A percentile compares a stretch with the other conserved stretches of the same genome.
Conservation (phyloP, 371 early-diverging fungal genomes). For the Furculomyces boomerangus region DNA sequence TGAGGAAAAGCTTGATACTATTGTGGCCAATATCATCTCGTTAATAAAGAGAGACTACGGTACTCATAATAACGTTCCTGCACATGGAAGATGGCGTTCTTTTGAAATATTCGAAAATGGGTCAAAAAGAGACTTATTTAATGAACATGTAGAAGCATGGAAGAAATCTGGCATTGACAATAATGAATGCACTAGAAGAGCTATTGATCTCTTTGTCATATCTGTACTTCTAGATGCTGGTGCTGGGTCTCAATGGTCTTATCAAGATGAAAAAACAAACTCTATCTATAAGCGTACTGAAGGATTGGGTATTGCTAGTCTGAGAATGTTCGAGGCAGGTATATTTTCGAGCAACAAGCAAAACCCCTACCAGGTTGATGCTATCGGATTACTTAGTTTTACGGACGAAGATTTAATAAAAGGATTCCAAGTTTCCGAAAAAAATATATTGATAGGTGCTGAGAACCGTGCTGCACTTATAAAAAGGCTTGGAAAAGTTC, state of each 20-base stretch:
- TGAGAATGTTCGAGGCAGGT: slow-evolving; percentile 70
- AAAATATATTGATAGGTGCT: slow-evolving; percentile 66
- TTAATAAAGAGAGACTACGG: slow-evolving; percentile 58
- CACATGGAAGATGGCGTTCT: slow-evolving; percentile 79
- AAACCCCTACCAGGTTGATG: slow-evolving; percentile 50
- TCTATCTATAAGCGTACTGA: slow-evolving; percentile 50
- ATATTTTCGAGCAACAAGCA: slow-evolving; percentile 41
- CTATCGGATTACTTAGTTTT: slow-evolving; percentile 16
- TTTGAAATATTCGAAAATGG: slow-evolving; percentile 45
- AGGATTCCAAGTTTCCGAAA: slow-evolving; percentile 62
- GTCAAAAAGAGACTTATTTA: slow-evolving; percentile 24
- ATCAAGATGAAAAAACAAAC: slow-evolving; percentile 30
- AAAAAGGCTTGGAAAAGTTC: slow-evolving; percentile 38
- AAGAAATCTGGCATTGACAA: slow-evolving; percentile 15
- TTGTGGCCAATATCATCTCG: slow-evolving; percentile 41
- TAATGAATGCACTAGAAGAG: slow-evolving; percentile 42
- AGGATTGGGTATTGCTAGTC: slow-evolving; percentile 72
- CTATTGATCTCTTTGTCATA: slow-evolving; percentile 71
- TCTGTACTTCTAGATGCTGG: slow-evolving; percentile 88
- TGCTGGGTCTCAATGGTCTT: slow-evolving; percentile 69
- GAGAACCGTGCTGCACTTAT: slow-evolving; percentile 60
- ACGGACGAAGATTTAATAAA: slow-evolving; percentile 34
- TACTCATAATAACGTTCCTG: slow-evolving; percentile 39
- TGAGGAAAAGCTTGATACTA: slow-evolving; percentile 32
- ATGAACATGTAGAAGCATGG: slow-evolving; percentile 17